Evolutionary conservation across 345 rosid species (phyloP), one percentile per base, ranked within the genome.

Genomic region (Euphorbia peplus): DNA sequence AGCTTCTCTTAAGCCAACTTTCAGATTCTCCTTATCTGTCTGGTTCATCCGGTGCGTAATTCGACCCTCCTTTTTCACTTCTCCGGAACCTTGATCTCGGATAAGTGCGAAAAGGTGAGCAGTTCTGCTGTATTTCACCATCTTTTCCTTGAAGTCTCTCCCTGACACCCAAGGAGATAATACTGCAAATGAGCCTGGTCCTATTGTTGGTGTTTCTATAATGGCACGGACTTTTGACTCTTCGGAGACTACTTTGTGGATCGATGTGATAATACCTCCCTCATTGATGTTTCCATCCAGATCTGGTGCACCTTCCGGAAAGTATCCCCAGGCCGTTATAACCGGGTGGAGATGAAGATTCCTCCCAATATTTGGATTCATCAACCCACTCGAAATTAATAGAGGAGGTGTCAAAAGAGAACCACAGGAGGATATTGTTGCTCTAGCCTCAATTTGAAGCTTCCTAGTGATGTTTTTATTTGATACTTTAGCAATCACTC

Each of bases 241-340:
- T 32, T 69, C 74, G 25, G 83, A 70, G 32, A 57, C 46, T 42
- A 86, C 83, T 66, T 81, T 79, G 55, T 79, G 85, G 50, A 85
- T 19, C 1, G 98, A 80, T 53, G 87, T 92, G 67, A 86, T 64
- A 70, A 92, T 82, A 72, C 87, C 95, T 75, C 93, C 96, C 47
- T 88, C 86, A 26, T 73, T 75, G 0, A 29, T 30, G 37, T 65
- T 81, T 67, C 88, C 90, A 61, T 76, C 29, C 4, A 85, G 51
- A 9, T 61, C 73, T 5, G 83, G 55, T 7, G 19, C 42, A 9
- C 73, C 61, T 30, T 86, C 86, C 1, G 87, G 90, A 37, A 87
- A 85, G 78, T 85, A 83, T 60, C 95, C 95, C 95, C 95, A 89
- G 53, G 82, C 78, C 70, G 83, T 16, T 42, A 89, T 66, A 52